A percentile compares a stretch with the other conserved stretches of the same genome.
These are phyloP conservation scores for Backusella parvicylindrica DNA, from an alignment of 192 early-diverging fungal species.

Conservation along the genomic window DNA sequence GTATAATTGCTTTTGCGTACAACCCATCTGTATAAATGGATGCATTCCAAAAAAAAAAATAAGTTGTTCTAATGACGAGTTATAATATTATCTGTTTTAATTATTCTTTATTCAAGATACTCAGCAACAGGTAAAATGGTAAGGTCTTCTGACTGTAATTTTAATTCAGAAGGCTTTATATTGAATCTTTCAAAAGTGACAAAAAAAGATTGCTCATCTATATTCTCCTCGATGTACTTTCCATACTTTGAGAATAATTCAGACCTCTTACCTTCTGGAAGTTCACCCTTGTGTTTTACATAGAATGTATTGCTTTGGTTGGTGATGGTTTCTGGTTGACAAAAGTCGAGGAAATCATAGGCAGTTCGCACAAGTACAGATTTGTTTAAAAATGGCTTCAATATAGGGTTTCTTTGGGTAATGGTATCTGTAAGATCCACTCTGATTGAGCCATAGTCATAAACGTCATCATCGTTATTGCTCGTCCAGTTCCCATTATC, in stretches of 20 bases:
- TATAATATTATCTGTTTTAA: not conserved
- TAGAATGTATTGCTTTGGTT: conserved; percentile 15
- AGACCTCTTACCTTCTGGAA: not conserved
- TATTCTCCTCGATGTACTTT: conserved; percentile 3
- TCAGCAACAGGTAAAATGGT: not conserved
- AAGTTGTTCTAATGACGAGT: not conserved
- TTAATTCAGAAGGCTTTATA: not conserved
- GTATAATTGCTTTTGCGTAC: not conserved
- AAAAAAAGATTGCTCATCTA: conserved; percentile 7
- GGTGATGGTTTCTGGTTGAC: conserved; percentile 14
- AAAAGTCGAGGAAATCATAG: conserved; percentile 23
- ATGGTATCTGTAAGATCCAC: not conserved
- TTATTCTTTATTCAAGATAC: not conserved
- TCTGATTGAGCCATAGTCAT: conserved; percentile 18
- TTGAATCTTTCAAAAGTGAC: conserved; percentile 11
- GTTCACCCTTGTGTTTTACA: not conserved
- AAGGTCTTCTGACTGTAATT: not conserved
- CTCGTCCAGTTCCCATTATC: not conserved
- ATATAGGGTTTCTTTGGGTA: not conserved
- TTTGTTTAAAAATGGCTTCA: conserved; percentile 20
- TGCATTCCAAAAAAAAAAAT: no score
- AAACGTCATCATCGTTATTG: conserved; percentile 9
- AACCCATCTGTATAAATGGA: no score
- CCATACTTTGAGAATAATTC: conserved; percentile 4
- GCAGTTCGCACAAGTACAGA: conserved; percentile 14